These are phyloP conservation scores for Fusarium pseudonygamai DNA, from an alignment of 2,329 filamentous ascomycete genomes.

Conservation along the genomic window DNA sequence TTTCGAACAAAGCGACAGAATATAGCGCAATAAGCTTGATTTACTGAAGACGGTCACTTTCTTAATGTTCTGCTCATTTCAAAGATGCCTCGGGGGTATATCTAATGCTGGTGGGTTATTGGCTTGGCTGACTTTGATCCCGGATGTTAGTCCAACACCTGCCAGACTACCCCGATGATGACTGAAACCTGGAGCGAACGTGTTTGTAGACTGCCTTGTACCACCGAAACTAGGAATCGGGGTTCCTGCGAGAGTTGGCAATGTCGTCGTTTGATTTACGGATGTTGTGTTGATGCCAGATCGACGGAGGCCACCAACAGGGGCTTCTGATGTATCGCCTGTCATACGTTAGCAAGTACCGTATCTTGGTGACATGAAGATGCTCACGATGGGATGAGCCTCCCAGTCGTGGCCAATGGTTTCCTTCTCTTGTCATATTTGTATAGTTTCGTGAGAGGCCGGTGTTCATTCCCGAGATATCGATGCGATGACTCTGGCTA, in stretches of 20 bases:
- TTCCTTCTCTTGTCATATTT: constrained; percentile 17
- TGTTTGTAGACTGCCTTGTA: constrained; percentile 4
- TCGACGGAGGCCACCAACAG: constrained; percentile 13
- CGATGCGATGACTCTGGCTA: constrained; percentile 24
- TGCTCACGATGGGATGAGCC: constrained; percentile 25
- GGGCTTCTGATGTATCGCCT: constrained; percentile 18
- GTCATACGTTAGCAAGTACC: constrained; percentile 7
- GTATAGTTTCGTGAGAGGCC: constrained; percentile 18
- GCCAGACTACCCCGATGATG: constrained; percentile 33
- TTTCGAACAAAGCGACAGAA: not conserved
- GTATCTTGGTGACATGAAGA: not conserved
- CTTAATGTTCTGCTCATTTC: not conserved
- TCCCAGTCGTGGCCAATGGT: constrained; percentile 29
- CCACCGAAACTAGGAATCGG: constrained; percentile 10
- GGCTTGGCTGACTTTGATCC: constrained; percentile 45
- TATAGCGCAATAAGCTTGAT: not conserved
- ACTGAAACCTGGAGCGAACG: constrained; percentile 30
- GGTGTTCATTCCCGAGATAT: constrained; percentile 32
- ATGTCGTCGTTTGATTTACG: not conserved
- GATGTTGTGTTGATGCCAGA: constrained; percentile 16
- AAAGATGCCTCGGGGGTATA: constrained; percentile 18
- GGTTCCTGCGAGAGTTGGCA: constrained; percentile 9
- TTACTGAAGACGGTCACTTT: not conserved
- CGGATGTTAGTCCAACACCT: constrained; percentile 45
- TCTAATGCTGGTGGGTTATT: constrained; percentile 28